Evolutionary conservation across 176 grass and related monocot genomes (phyloP), one percentile per base, ranked within the genome.

Genomic region (Bromus sterilis): DNA sequence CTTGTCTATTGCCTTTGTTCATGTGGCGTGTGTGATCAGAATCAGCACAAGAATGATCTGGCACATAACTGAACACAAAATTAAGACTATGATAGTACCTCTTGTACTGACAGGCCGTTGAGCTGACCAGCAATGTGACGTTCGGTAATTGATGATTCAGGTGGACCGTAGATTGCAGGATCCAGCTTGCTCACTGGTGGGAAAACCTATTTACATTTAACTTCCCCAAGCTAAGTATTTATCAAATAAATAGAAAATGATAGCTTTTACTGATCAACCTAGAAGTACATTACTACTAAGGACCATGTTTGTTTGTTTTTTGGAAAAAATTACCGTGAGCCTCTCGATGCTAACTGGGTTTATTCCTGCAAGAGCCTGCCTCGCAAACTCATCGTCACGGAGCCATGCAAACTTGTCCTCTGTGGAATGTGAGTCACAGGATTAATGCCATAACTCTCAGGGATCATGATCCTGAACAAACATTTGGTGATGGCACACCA

Each of bases 401-500:
- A 99, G 85, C 96, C 96, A 99, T 71, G 96, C 96, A 80, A 95
- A 99, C 73, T 99, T 99, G 86, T 99, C 96, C 93, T 88, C 96
- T 99, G 82, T 8, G 85, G 26, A 82, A 82, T 46, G 6, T 1
- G 58, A 35, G 20, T 34, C 33, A 68, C 37, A 60, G 7, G 8
- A 49, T 49, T 67, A 74, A 59, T 78, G 46, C 4, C 13, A 24
- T 3, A n/a, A 15, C 51, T 82, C 36, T 72, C 2, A 64, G 18
- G 5, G 64, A 11, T 65, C 11, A 56, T 82, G 34, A 72, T 25
- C 24, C 36, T 16, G 48, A 75, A 59, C 15, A 35, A 80, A 30
- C 42, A 82, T 56, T 57, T 88, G 28, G 16, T 32, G 11, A 20
- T 73, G 20, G 11, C 21, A 78, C 15, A 78, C 6, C 9, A 41